Conservation (phyloP, 495 filamentous ascomycete species). For the Wilcoxina mikolae region DNA sequence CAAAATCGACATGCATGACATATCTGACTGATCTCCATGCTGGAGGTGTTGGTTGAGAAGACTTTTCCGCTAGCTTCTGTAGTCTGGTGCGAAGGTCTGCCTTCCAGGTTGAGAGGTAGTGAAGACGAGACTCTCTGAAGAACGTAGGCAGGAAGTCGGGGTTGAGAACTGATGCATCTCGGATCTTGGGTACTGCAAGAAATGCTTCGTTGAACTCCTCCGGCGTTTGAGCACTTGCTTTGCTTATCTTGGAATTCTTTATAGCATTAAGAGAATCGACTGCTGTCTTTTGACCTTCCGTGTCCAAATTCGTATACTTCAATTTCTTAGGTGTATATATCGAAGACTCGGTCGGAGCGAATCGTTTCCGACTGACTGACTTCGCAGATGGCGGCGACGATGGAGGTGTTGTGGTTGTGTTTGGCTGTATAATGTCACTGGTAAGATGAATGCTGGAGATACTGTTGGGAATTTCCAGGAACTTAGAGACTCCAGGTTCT, state of each 20-base stretch:
- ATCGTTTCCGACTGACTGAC: background rate
- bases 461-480: background rate
- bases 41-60: background rate
- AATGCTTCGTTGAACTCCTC: slow-evolving; percentile 83
- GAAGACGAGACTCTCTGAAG: slow-evolving; percentile 81
- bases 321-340: background rate
- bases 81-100: slow-evolving; percentile 77
- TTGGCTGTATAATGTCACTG: background rate
- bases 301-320: background rate
- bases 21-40: slow-evolving; percentile 38
- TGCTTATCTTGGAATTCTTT: background rate
- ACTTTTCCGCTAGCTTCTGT: slow-evolving; percentile 49
- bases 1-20: slow-evolving; percentile 90
- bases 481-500: no score
- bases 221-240: slow-evolving; percentile 39
- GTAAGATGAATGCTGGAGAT: background rate
- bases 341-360: background rate
- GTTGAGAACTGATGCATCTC: slow-evolving; percentile 72
- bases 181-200: slow-evolving; percentile 64
- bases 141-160: slow-evolving; percentile 87
- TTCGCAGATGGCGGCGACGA: background rate
- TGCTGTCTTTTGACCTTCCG: background rate
- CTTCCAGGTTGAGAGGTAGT: slow-evolving; percentile 76
- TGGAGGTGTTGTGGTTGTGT: background rate
- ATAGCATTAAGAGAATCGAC: background rate